phyloP scores from a whole-genome alignment of 257 asterid species.

The Solanum sitiens region DNA sequence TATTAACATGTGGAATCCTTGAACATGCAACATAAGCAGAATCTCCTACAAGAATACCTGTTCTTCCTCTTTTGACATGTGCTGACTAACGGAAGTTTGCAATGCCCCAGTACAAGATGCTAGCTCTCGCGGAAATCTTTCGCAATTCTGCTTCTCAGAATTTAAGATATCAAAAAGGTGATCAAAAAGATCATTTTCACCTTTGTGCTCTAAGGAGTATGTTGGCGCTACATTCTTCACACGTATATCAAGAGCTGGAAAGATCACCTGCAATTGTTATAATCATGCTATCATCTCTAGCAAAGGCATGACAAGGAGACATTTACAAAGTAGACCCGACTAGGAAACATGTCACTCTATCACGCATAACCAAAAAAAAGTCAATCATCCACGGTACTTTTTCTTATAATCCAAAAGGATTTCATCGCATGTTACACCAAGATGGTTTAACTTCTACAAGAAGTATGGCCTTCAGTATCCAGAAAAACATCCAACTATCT shows the following conservation, averaged over 20 bases:
- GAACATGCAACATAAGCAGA: neutral
- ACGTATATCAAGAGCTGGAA: conserved; percentile 43
- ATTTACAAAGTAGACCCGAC: neutral
- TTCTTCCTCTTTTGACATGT: conserved; percentile 40
- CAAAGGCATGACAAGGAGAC: neutral
- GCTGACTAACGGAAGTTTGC: conserved; percentile 35
- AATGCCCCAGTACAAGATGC: conserved; percentile 41
- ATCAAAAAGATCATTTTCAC: conserved; percentile 42
- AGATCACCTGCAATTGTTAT: conserved; percentile 27
- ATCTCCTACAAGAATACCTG: conserved; percentile 16
- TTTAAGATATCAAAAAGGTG: conserved; percentile 33
- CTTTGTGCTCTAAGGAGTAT: conserved; percentile 39
- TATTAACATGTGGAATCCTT: neutral
- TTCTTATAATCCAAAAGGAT: neutral
- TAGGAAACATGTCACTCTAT: neutral
- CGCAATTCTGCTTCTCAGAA: conserved; percentile 11
- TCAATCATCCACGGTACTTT: neutral
- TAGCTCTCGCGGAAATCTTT: conserved; percentile 26
- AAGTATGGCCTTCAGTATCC: neutral
- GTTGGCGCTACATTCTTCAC: conserved; percentile 41
- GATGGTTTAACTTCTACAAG: neutral
- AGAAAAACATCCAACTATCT: neutral
- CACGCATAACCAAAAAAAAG: neutral
- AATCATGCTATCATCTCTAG: neutral
- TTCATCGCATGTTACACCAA: neutral